A percentile compares a stretch with the other conserved stretches of the same genome.
Evolutionary conservation across 1,284 basidiomycete species (phyloP).

Genomic region (Ceratobasidium sp.): DNA sequence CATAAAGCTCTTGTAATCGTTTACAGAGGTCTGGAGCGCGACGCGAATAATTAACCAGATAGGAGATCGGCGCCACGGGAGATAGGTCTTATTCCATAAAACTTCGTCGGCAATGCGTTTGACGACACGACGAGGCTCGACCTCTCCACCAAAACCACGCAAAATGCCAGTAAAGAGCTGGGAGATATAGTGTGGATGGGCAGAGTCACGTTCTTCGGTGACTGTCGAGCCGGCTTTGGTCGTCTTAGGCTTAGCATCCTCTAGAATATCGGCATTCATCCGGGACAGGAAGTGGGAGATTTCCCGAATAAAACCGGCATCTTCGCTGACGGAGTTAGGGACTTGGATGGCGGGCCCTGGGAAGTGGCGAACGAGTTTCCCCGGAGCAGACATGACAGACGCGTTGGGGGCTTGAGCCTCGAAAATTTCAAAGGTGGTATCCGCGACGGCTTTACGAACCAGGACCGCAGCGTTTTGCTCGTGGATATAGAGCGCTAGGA

Average conservation of each 20-base stretch:
- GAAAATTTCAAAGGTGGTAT: constrained; percentile 61
- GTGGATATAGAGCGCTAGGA: constrained; percentile 59
- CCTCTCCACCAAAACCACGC: constrained; percentile 55
- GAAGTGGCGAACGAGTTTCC: constrained; percentile 60
- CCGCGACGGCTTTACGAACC: constrained; percentile 54
- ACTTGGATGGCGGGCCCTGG: constrained; percentile 55
- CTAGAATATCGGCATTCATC: constrained; percentile 54
- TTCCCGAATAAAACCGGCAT: constrained; percentile 55
- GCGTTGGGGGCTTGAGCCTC: constrained; percentile 59
- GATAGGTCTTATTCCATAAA: constrained; percentile 51
- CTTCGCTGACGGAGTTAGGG: constrained; percentile 49
- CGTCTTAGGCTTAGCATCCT: constrained; percentile 49
- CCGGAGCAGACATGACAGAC: constrained; percentile 58
- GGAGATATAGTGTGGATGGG: constrained; percentile 63
- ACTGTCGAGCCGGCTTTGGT: constrained; percentile 51
- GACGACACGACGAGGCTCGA: constrained; percentile 54
- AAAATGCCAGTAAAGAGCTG: constrained; percentile 63
- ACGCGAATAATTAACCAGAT: constrained; percentile 65
- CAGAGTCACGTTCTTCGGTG: constrained; percentile 55
- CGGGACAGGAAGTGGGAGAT: constrained; percentile 58
- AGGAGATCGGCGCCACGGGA: constrained; percentile 55
- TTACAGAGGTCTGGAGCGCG: constrained; percentile 60
- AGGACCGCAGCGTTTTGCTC: constrained; percentile 65
- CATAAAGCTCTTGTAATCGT: constrained; percentile 65
- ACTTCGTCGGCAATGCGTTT: constrained; percentile 66